Evolutionary conservation across 2,329 filamentous ascomycete genomes (phyloP).

Genomic region (Anthostomella pinea): DNA sequence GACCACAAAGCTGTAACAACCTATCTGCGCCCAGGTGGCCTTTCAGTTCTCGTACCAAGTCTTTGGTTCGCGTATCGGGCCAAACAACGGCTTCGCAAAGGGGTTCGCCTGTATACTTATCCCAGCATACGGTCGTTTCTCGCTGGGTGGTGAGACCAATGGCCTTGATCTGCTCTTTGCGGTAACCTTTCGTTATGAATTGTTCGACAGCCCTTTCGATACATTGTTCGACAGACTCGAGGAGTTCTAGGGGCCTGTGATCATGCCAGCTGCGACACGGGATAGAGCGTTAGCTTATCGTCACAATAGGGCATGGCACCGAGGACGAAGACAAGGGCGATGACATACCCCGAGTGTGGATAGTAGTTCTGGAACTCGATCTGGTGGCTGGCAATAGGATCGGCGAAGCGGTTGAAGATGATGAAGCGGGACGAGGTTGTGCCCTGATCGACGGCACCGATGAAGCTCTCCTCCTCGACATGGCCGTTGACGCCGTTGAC

Average conservation of each 20-base stretch:
- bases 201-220: conserved; percentile 72
- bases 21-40: conserved; percentile 63
- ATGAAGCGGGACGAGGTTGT: conserved; percentile 88
- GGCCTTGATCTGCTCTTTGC: conserved; percentile 65
- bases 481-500: conserved; percentile 12
- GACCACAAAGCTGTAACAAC: conserved; percentile 68
- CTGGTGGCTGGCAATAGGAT: conserved; percentile 79
- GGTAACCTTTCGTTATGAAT: conserved; percentile 69
- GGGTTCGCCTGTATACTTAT: conserved; percentile 73
- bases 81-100: conserved; percentile 85
- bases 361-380: conserved; percentile 84
- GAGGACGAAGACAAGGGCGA: conserved; percentile 4
- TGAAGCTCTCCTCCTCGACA: conserved; percentile 55
- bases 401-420: conserved; percentile 79
- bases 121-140: conserved; percentile 85
- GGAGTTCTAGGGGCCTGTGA: conserved; percentile 76
- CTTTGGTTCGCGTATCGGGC: conserved; percentile 78
- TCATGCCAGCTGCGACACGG: conserved; percentile 71
- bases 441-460: conserved; percentile 87
- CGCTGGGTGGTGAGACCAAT: conserved; percentile 89
- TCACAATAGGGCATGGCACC: background rate
- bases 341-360: conserved; percentile 73
- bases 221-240: conserved; percentile 72
- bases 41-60: conserved; percentile 74
- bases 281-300: conserved; percentile 10